phyloP scores from a whole-genome alignment of 805 yeast species.

The Scheffersomyces ergatensis region DNA sequence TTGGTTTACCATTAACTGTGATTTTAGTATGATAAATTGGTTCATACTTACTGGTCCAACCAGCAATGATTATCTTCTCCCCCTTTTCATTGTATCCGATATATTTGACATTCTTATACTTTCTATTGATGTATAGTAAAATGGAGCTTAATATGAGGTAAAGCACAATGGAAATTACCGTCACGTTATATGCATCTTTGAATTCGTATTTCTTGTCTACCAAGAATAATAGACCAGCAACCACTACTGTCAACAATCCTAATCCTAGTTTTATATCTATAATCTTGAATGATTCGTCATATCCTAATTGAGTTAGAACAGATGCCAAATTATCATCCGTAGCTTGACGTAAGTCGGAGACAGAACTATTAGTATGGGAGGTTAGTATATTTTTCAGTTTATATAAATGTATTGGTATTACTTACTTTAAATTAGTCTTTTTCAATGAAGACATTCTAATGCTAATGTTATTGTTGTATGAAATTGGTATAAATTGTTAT shows the following conservation, averaged over 20 bases:
- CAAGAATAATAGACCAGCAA: constrained; percentile 46
- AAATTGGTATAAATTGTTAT: too few relatives aligned
- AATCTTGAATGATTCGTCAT: constrained; percentile 43
- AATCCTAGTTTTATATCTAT: constrained; percentile 47
- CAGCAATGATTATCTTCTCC: constrained; percentile 35
- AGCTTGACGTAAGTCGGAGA: constrained; percentile 44
- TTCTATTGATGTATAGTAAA: constrained; percentile 30
- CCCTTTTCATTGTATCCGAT: constrained; percentile 36
- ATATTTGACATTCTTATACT: constrained; percentile 45
- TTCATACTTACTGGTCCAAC: constrained; percentile 42
- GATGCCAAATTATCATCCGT: constrained; percentile 48
- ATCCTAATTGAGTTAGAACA: constrained; percentile 43
- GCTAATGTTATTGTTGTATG: too few relatives aligned
- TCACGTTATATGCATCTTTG: constrained; percentile 33
- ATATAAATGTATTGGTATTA: too few relatives aligned
- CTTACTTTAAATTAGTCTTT: constrained; percentile 28
- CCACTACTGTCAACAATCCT: constrained; percentile 45
- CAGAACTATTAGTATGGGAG: constrained; percentile 46
- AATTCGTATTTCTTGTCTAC: constrained; percentile 50
- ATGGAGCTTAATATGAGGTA: constrained; percentile 37
- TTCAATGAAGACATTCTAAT: constrained; percentile 10
- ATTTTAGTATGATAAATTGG: constrained; percentile 42
- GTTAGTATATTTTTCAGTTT: too few relatives aligned
- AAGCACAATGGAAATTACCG: constrained; percentile 30
- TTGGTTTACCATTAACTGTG: constrained; percentile 23